Percentiles rank a stretch among this genome's conserved stretches.
Conservation (phyloP, 345 rosid genomes). For the Abelmoschus esculentus region DNA sequence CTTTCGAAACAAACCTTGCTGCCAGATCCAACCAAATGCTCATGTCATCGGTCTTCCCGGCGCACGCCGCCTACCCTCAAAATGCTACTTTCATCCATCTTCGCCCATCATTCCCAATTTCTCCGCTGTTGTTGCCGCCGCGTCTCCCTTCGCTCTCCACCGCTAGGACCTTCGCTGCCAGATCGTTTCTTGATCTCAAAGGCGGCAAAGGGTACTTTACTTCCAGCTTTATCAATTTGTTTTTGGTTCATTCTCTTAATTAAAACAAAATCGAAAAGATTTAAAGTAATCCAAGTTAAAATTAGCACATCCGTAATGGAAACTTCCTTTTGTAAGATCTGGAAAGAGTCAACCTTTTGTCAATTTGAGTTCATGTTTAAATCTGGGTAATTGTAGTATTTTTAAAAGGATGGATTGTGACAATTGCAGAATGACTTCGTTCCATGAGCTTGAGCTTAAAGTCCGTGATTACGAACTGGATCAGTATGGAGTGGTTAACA, state of each 20-base stretch:
- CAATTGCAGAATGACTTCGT: no score
- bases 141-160: constrained; percentile 16
- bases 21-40: constrained; percentile 17
- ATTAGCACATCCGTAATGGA: not conserved
- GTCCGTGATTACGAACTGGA: constrained; percentile 79
- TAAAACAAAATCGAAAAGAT: not conserved
- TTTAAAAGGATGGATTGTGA: not conserved
- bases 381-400: constrained; percentile 37
- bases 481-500: constrained; percentile 86
- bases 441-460: no score
- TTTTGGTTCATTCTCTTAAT: not conserved
- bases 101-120: constrained; percentile 13
- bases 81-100: constrained; percentile 3
- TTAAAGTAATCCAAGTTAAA: not conserved
- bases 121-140: constrained; percentile 11
- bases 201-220: constrained; percentile 50
- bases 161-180: constrained; percentile 17
- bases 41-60: constrained; percentile 16
- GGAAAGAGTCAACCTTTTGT: not conserved
- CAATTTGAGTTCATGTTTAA: not conserved
- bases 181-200: constrained; percentile 42
- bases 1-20: not conserved
- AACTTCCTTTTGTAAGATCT: not conserved
- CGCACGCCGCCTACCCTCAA: constrained; percentile 18
- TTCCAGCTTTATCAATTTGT: not conserved